Percentiles rank a stretch among this genome's conserved stretches.
phyloP scores from a whole-genome alignment of 2,329 filamentous ascomycete genomes.

The Neofusicoccum kwambonambiense region DNA sequence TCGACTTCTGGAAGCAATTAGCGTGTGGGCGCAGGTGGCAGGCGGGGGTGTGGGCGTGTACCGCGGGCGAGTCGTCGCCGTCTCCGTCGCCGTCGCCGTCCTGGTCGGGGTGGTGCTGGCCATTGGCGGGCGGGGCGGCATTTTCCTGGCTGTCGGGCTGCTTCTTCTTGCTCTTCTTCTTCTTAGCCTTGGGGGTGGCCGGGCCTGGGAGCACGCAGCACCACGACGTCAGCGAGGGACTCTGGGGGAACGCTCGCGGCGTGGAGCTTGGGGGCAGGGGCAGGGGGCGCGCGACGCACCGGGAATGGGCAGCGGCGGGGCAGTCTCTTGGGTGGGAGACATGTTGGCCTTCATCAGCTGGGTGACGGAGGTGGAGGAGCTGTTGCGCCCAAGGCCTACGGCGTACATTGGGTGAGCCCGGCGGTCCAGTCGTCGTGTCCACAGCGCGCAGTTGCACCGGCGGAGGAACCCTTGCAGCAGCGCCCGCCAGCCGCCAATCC shows the following conservation, averaged over 20 bases:
- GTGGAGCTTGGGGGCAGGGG: not conserved
- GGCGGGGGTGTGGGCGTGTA: constrained; percentile 2
- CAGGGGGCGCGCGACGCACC: constrained; percentile 17
- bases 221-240: constrained; percentile 3
- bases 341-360: constrained; percentile 18
- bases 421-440: constrained; percentile 14
- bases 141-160: constrained; percentile 43
- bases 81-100: constrained; percentile 34
- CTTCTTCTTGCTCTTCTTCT: constrained; percentile 60
- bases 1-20: constrained; percentile 16
- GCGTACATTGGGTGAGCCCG: constrained; percentile 8
- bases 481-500: not conserved
- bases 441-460: not conserved
- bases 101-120: constrained; percentile 27
- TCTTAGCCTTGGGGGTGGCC: constrained; percentile 25
- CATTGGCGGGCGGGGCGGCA: constrained; percentile 26
- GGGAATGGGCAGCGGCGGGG: constrained; percentile 12
- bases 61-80: constrained; percentile 24
- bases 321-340: constrained; percentile 16
- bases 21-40: constrained; percentile 20
- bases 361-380: constrained; percentile 14
- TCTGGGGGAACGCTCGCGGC: not conserved
- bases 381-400: constrained; percentile 16
- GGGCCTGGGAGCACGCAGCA: constrained; percentile 10
- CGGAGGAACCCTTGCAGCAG: constrained; percentile 11